These are phyloP conservation scores for Pleurotus tuoliensis DNA, from an alignment of 768 basidiomycete species.

Conservation along the genomic window DNA sequence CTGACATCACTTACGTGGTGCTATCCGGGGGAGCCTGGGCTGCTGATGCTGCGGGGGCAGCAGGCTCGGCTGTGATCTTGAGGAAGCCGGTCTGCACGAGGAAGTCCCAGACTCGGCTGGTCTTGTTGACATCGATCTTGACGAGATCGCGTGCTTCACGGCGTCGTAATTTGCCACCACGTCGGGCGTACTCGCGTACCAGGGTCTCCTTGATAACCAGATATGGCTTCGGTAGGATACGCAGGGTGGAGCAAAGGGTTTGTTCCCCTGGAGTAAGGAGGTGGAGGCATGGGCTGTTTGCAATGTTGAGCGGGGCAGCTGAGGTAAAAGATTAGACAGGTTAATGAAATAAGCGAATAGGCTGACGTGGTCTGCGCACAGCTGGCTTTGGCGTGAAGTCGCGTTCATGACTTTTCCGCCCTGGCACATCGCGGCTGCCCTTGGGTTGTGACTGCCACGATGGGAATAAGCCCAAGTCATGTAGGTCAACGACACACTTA, in stretches of 20 bases:
- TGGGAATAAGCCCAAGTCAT: background rate
- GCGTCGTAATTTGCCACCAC: slow-evolving; percentile 83
- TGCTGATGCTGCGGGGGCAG: slow-evolving; percentile 25
- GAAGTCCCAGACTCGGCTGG: slow-evolving; percentile 90
- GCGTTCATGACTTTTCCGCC: slow-evolving; percentile 56
- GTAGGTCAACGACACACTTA: slow-evolving; percentile 30
- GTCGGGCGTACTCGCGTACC: slow-evolving; percentile 86
- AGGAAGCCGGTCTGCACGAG: slow-evolving; percentile 82
- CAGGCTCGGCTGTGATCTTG: slow-evolving; percentile 58
- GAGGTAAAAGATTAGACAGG: slow-evolving; percentile 6
- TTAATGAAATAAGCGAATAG: background rate
- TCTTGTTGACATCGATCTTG: slow-evolving; percentile 93
- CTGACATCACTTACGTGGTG: slow-evolving; percentile 25
- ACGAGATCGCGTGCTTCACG: slow-evolving; percentile 88
- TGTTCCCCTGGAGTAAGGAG: slow-evolving; percentile 88
- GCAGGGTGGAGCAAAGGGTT: slow-evolving; percentile 79
- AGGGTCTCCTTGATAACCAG: slow-evolving; percentile 94
- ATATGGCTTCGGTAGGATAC: slow-evolving; percentile 93
- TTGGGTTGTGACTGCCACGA: slow-evolving; percentile 56
- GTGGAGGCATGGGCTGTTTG: slow-evolving; percentile 86
- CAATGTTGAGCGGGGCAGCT: slow-evolving; percentile 78
- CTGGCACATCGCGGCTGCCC: slow-evolving; percentile 36
- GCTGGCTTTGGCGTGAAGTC: slow-evolving; percentile 55
- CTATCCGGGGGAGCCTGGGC: slow-evolving; percentile 21
- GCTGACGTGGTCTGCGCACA: slow-evolving; percentile 43